Evolutionary conservation across 2,329 filamentous ascomycete genomes (phyloP), one percentile per base, ranked within the genome.

Genomic region (Blastomyces parvus): DNA sequence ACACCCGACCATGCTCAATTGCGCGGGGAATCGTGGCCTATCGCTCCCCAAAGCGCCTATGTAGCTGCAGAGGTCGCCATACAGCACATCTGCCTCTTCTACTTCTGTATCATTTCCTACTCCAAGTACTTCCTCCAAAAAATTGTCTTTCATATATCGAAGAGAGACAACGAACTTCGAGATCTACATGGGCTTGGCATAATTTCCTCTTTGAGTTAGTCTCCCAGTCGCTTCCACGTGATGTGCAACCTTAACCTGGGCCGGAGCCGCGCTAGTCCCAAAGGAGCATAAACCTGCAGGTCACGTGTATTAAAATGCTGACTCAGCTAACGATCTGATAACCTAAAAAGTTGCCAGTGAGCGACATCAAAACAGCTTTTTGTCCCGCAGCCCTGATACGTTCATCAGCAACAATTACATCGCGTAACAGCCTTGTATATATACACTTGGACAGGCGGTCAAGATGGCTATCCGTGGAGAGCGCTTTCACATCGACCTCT

Each of bases 401-500:
- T 36, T 36, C 42, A 53, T 30, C 50, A 30, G 7, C 50, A 19
- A 53, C 50, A 7, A 17, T 25, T 6, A 53, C 14, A 53, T 36
- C 33, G n/a, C 8, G 33, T 8, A 53, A 30, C 25, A 30, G 27
- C 8, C 17, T 30, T 30, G 17, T 19, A 19, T 30, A n/a, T 30
- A 25, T 59, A 11, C 40, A n/a, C 11, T 44, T 50, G 27, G n/a
- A 17, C 19, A 27, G 27, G 42, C 60, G 60, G 33, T 46, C 8
- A 33, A 66, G 73, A 78, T 83, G 81, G 79, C 76, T 67, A 77
- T 84, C 55, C 77, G 79, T 64, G 86, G 86, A 53, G 82, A 88
- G 68, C 80, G 83, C 60, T 86, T 88, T 66, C 77, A 82, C 36
- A 71, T 88, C 22, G 80, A 87, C 69, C 76, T 88, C 36, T 83